These are phyloP conservation scores for Clausena lansium DNA, from an alignment of 345 rosid species.

Conservation along the genomic window DNA sequence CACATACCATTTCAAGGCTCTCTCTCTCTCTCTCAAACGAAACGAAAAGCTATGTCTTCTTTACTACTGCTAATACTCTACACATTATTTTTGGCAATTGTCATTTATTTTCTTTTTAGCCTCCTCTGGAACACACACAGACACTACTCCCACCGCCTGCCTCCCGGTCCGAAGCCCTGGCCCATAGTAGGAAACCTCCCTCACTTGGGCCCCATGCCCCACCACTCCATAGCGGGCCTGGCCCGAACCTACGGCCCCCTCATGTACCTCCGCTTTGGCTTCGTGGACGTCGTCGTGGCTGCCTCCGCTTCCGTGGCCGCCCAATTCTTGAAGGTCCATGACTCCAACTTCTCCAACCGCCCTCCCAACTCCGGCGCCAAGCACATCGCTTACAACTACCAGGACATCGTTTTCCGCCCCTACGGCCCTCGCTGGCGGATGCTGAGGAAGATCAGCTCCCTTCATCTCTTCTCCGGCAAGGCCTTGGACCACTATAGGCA, in stretches of 20 bases:
- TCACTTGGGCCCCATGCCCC: slow-evolving; percentile 75
- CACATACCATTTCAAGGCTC: no score
- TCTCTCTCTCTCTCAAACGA: neutral
- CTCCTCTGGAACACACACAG: slow-evolving; percentile 18
- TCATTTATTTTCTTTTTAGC: slow-evolving; percentile 30
- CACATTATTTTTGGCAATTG: slow-evolving; percentile 12
- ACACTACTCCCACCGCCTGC: slow-evolving; percentile 32
- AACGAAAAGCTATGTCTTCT: neutral
- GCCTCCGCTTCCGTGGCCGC: slow-evolving; percentile 84
- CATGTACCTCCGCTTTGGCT: slow-evolving; percentile 72
- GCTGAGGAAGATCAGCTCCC: slow-evolving; percentile 75
- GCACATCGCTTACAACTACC: slow-evolving; percentile 80
- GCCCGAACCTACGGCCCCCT: slow-evolving; percentile 73
- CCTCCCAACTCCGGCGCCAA: slow-evolving; percentile 93
- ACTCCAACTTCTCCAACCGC: slow-evolving; percentile 80
- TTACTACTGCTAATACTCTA: neutral
- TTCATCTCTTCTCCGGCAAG: slow-evolving; percentile 87
- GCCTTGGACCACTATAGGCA: slow-evolving; percentile 75
- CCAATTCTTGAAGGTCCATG: slow-evolving; percentile 74
- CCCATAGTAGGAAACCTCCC: slow-evolving; percentile 86
- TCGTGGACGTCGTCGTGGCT: slow-evolving; percentile 74
- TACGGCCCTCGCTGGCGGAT: slow-evolving; percentile 87
- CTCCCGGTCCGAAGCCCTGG: slow-evolving; percentile 93
- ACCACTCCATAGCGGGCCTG: slow-evolving; percentile 58
- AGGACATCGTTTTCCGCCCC: slow-evolving; percentile 91